These are phyloP conservation scores for Bacidia gigantensis DNA, from an alignment of 495 filamentous ascomycete genomes.

Conservation along the genomic window DNA sequence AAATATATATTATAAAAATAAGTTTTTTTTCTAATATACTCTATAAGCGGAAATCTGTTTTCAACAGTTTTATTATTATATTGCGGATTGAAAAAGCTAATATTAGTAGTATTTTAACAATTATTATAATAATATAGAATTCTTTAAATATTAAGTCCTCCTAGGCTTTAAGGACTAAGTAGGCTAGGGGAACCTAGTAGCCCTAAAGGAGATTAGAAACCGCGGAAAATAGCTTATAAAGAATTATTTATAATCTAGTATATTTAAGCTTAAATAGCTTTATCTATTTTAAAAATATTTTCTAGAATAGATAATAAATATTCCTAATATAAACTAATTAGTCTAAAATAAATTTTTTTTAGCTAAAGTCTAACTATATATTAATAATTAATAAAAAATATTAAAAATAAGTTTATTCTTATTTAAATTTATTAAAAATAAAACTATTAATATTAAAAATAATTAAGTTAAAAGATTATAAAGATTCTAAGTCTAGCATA, in stretches of 20 bases:
- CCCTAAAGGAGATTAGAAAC: not conserved
- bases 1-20: too few species aligned
- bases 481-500: too few species aligned
- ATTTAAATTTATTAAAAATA: too few species aligned
- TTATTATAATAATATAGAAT: not conserved
- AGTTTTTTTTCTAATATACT: too few species aligned
- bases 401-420: not conserved
- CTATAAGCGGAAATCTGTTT: too few species aligned
- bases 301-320: too few species aligned
- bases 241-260: not conserved
- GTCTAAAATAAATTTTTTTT: not conserved
- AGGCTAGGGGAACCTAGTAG: not conserved
- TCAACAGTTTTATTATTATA: too few species aligned
- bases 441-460: too few species aligned
- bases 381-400: not conserved
- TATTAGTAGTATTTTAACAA: not conserved
- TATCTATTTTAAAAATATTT: too few species aligned
- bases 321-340: conserved; percentile 3
- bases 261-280: too few species aligned
- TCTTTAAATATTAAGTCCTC: not conserved
- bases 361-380: not conserved
- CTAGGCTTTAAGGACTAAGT: not conserved
- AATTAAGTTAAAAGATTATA: too few species aligned
- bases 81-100: too few species aligned
- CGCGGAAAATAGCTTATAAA: not conserved